These are phyloP conservation scores for Fraxinus ornus DNA, from an alignment of 305 asterid species.

Conservation along the genomic window DNA sequence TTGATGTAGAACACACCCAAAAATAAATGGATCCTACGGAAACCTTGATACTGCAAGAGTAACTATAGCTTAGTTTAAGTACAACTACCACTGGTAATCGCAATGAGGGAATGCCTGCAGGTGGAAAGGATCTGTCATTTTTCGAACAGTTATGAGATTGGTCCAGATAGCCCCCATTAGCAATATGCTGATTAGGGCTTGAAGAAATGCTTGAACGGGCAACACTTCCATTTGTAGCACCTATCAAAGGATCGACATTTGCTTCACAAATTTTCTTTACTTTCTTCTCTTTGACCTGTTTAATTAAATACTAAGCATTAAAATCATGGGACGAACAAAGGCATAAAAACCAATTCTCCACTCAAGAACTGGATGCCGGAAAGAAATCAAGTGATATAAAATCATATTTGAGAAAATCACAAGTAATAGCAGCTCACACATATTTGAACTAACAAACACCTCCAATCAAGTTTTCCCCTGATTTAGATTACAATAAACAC, in stretches of 20 bases:
- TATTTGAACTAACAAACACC: neutral
- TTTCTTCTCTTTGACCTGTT: conserved; percentile 96
- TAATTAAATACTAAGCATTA: neutral
- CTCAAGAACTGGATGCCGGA: neutral
- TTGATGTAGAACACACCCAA: neutral
- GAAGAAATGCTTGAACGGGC: conserved; percentile 71
- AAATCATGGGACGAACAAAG: neutral
- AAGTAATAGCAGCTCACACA: neutral
- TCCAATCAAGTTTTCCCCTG: conserved; percentile 5
- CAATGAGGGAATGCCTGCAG: conserved; percentile 69
- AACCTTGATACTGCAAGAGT: conserved; percentile 17
- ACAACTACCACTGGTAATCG: conserved; percentile 96
- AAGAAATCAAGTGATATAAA: neutral
- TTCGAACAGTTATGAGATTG: conserved; percentile 52
- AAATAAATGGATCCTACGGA: conserved; percentile 1
- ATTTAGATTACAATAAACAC: conserved; percentile 14
- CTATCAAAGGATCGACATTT: conserved; percentile 68
- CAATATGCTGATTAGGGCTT: conserved; percentile 50
- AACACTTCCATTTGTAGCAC: conserved; percentile 59
- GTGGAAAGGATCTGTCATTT: conserved; percentile 59
- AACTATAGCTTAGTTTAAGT: conserved; percentile 39
- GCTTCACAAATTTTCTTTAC: conserved; percentile 79
- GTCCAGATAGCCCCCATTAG: conserved; percentile 65
- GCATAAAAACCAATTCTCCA: neutral
- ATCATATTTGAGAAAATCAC: conserved; percentile 5